Base-by-base conservation (phyloP, 2,329 filamentous ascomycete genomes). In the Geosmithia morbida region DNA sequence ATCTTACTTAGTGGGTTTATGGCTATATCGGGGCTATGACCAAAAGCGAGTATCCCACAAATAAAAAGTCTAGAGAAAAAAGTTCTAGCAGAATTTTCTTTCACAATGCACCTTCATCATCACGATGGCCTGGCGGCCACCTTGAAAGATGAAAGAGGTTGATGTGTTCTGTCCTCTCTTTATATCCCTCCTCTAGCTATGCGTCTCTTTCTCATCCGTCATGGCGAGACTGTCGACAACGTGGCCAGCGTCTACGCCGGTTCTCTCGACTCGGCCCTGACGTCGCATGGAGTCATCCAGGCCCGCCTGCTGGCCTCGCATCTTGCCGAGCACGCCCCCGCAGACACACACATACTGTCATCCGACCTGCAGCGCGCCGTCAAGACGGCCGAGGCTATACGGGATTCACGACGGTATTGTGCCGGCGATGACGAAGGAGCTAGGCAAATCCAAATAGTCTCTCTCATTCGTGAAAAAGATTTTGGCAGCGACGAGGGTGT, bases 211-310 rank as follows among this genome's bases (percentile, higher is more conserved):
- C 73, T 95, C 56, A 79, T 94, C 57, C 81, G 88, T 48, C 88
- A 95, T 70, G 88, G 83, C 58, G 88, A 95, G 67, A 90, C 87
- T 16, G 85, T 94, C 53, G 85, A 95, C 66, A 95, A 95, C 62
- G 83, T 92, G 49, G 83, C 83, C 41, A 76, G 81, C 48, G 65
- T 86, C 50, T 89, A 85, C 46, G 88, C 88, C 55, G 88, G 88
- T 50, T 77, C 79, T 46, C 84, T 80, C 61, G 86, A 95, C 65
- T 90, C 87, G 1, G 68, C 78, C 41, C 70, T 95, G 55, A 94
- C 88, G 20, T 81, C 79, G 52, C 86, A 95, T 65, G 88, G 88
- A 48, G 74, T 83, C 46, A 72, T 89, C 45, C 88, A 95, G 63
- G 79, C 85, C n/a, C 76, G 73, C 43, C 77, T 79, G 29, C 71